phyloP scores from a whole-genome alignment of 495 filamentous ascomycete genomes.

The Trichoderma virens region DNA sequence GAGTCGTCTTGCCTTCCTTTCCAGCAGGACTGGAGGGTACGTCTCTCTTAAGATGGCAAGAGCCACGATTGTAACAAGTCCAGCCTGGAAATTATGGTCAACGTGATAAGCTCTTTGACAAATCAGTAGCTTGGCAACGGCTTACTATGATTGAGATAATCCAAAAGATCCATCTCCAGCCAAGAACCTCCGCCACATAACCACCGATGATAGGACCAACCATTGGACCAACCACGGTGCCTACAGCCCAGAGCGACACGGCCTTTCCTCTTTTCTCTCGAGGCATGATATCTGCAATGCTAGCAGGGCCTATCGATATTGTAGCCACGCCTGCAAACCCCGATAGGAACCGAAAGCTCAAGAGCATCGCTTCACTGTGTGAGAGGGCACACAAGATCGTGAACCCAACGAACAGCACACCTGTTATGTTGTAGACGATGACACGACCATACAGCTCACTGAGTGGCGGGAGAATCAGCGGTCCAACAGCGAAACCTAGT shows the following conservation, averaged over 20 bases:
- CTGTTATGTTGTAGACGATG: constrained; percentile 42
- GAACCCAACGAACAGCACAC: constrained; percentile 41
- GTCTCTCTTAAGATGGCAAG: constrained; percentile 54
- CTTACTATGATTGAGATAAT: constrained; percentile 39
- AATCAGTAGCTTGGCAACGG: constrained; percentile 46
- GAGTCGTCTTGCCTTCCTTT: constrained; percentile 45
- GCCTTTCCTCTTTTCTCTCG: constrained; percentile 37
- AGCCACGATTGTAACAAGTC: constrained; percentile 27
- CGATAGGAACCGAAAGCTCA: constrained; percentile 50
- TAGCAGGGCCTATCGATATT: constrained; percentile 32
- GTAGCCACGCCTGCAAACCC: constrained; percentile 43
- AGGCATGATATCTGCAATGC: constrained; percentile 31
- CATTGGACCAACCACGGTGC: constrained; percentile 49
- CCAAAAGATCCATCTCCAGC: constrained; percentile 59
- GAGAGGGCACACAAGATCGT: constrained; percentile 32
- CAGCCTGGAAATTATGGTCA: constrained; percentile 46
- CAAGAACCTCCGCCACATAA: constrained; percentile 31
- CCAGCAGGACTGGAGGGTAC: constrained; percentile 56
- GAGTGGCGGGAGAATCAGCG: constrained; percentile 52
- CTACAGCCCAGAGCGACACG: constrained; percentile 42
- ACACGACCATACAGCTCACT: constrained; percentile 58
- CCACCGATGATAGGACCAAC: constrained; percentile 54
- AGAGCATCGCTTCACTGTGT: constrained; percentile 26
- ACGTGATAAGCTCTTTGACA: constrained; percentile 46
- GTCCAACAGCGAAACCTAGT: constrained; percentile 59